phyloP scores from a whole-genome alignment of 257 asterid species.

The Solanum tarapatanum region DNA sequence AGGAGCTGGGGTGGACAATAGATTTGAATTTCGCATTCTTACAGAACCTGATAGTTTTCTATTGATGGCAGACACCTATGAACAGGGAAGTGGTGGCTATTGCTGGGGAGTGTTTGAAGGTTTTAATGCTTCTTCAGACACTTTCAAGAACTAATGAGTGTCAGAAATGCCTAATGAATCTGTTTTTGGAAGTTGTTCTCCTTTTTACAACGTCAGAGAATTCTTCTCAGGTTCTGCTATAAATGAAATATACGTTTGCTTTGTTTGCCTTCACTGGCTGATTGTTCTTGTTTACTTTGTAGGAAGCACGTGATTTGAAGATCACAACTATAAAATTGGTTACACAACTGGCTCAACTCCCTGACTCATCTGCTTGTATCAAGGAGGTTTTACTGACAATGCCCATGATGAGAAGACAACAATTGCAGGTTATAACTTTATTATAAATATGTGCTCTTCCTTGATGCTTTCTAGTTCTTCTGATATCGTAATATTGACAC shows the following conservation, averaged over 20 bases:
- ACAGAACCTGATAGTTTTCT: conserved; percentile 9
- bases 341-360: conserved; percentile 89
- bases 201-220: conserved; percentile 46
- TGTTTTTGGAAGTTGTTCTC: conserved; percentile 73
- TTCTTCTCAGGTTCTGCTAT: conserved; percentile 51
- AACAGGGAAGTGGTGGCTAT: conserved; percentile 60
- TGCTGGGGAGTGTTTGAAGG: conserved; percentile 82
- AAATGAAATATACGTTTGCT: not conserved
- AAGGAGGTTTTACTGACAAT: conserved; percentile 69
- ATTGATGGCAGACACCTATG: conserved; percentile 46
- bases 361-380: conserved; percentile 54
- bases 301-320: conserved; percentile 63
- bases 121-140: conserved; percentile 67
- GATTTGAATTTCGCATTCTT: not conserved
- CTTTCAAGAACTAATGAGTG: conserved; percentile 42
- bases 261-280: not conserved
- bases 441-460: not conserved
- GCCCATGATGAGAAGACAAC: conserved; percentile 70
- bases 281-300: conserved; percentile 7
- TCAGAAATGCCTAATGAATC: conserved; percentile 56
- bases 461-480: not conserved
- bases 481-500: not conserved
- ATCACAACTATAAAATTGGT: conserved; percentile 54
- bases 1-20: not conserved
- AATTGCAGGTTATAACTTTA: conserved; percentile 62